Conservation (phyloP, 768 basidiomycete genomes). For the Pseudohyphozyma bogoriensis region DNA sequence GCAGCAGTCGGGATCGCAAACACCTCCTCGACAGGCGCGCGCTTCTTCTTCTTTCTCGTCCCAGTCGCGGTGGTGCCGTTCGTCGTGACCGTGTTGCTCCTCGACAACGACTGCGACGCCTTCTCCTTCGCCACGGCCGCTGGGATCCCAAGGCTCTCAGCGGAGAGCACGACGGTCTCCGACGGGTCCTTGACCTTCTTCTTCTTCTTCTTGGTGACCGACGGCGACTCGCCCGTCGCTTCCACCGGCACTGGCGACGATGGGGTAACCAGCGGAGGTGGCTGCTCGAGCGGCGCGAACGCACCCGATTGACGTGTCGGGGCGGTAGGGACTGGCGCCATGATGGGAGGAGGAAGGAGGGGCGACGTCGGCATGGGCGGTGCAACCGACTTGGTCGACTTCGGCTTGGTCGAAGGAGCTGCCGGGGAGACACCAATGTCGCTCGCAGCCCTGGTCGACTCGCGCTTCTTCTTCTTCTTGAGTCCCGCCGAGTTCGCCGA, state of each 20-base stretch:
- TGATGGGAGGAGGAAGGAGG: not conserved
- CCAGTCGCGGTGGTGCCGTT: not conserved
- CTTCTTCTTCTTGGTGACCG: slow-evolving; percentile 15
- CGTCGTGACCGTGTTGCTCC: slow-evolving; percentile 11
- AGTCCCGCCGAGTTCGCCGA: not conserved
- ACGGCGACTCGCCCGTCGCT: not conserved
- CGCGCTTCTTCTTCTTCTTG: slow-evolving; percentile 11
- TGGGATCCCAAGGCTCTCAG: not conserved
- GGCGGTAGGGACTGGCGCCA: not conserved
- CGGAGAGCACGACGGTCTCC: slow-evolving; percentile 14
- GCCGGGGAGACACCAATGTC: slow-evolving; percentile 17
- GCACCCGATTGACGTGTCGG: not conserved
- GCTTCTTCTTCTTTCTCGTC: slow-evolving; percentile 16
- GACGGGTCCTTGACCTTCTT: slow-evolving; percentile 2
- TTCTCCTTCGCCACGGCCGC: not conserved
- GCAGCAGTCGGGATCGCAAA: slow-evolving; percentile 6
- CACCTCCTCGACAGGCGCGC: not conserved
- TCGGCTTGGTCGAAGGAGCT: not conserved
- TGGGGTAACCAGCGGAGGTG: too few relatives aligned
- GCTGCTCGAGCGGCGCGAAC: too few relatives aligned
- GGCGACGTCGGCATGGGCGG: not conserved
- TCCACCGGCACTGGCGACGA: too few relatives aligned
- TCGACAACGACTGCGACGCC: slow-evolving; percentile 3
- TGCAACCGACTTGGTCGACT: not conserved
- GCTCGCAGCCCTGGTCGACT: slow-evolving; percentile 22